Evolutionary conservation across 257 asterid species (phyloP), one percentile per base, ranked within the genome.

Genomic region (Rubia yunnanensis): DNA sequence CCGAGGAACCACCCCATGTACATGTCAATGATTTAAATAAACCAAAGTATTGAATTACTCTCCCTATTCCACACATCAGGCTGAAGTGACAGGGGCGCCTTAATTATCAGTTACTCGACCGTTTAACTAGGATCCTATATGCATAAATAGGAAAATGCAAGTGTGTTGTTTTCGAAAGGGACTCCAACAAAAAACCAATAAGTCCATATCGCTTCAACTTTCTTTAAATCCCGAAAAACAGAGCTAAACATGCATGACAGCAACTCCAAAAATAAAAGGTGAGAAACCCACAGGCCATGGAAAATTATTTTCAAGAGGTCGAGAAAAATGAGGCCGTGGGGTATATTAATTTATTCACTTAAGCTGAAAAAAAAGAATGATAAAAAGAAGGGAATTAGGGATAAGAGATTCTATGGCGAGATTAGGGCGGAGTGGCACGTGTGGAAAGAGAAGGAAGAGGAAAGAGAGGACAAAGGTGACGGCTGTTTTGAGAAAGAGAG

Each of bases 401-500:
- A 39, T 1, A n/a, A 9, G 41, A 8, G 41, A 36, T 9, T 9
- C 13, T 36, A 9, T 11, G 3, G 48, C 18, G 39, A 3, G n/a
- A n/a, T 28, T 39, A 26, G 9, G 54, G 24, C 38, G 65, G 31
- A 59, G 32, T 64, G 69, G 79, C 88, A 79, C 80, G 85, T 82
- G 88, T 74, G 78, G 86, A 82, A 69, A 80, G 86, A 81, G 88
- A 80, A 71, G 73, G 27, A 3, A 38, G 68, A 63, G 68, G 65
- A 73, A 70, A 77, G 76, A 64, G 88, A 82, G 81, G 76, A 75
- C 78, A 79, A 75, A 72, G 66, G 53, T 76, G 91, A 80, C 83
- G 89, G 91, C 94, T 87, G 91, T 81, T 83, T 71, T 77, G 74
- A 65, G 74, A 63, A 60, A 49, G 70, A 60, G 75, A 69, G 72